Evolutionary conservation across 768 basidiomycete genomes (phyloP), one percentile per base, ranked within the genome.

Genomic region (Phanerodontia chrysosporium): DNA sequence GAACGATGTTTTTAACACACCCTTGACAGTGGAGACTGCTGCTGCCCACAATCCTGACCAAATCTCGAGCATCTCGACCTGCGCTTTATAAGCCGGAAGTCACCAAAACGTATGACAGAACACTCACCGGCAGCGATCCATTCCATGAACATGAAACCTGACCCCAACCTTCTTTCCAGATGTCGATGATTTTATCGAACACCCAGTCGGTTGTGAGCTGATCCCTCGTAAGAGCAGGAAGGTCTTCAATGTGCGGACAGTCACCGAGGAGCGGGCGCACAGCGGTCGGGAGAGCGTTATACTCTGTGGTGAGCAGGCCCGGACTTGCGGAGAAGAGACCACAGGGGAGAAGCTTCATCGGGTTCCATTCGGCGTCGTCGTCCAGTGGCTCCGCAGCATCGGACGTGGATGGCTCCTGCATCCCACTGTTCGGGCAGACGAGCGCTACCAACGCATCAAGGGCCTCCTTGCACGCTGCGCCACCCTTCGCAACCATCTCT

Each of bases 1-100:
- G 7, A 3, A 24, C 54, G 5, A 39, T n/a, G 25, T 10, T 57
- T 10, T 30, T 59, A 24, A 66, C 72, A 18, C 36, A 84, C 85
- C 77, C 73, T 82, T 72, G 5, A 82, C 69, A 51, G 70, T 65
- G 0, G 74, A 65, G 16, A 83, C 76, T 30, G 81, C 80, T 2
- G 80, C 76, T 52, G 74, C 76, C 39, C 89, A 62, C 30, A 90
- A 67, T 44, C 80, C 79, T 36, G 77, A 72, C 88, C 87, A 90
- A 8, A 83, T 76, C 14, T 73, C 74, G 7, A 80, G 65, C 3
- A 87, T 70, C 59, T 83, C 81, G 1, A 65, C 62, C 80, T 84
- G 18, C 39, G 6, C 18, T 27, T 16, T n/a, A 21, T 7, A 30
- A 55, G 46, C 60, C 24, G 57, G 48, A 27, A 7, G 8, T 28